Base-by-base conservation (phyloP, 2,329 filamentous ascomycete genomes). In the Hawksworthiomyces lignivorus region DNA sequence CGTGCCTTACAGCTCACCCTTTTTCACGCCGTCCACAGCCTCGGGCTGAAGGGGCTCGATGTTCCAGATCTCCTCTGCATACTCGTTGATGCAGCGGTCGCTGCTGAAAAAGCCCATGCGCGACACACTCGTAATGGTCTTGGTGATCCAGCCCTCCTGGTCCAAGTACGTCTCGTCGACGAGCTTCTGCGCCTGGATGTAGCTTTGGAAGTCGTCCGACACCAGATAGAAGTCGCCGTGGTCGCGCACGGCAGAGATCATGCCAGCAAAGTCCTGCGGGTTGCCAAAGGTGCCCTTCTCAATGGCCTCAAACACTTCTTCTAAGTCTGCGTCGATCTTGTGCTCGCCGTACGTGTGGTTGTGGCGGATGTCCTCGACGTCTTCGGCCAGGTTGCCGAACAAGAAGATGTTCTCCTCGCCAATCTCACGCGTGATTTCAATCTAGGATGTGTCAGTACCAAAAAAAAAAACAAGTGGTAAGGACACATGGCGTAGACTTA, bases 151-250 rank as follows among this genome's bases (percentile, higher is more conserved):
- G 55, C 86, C 83, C 46, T 96, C 88, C 61, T 90, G 85, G 65
- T 97, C 84, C 63, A 79, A 80, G 72, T 94, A 98, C 38, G 87
- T 82, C 65, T 90, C 82, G 56, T 98, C 92, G 24, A 98, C 89
- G 42, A 96, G 73, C 44, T 79, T 74, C 50, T 98, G 92, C 7
- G 92, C 95, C 63, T 90, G 80, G 54, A 94, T 71, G 68, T 98
- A 98, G 59, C 84, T 90, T 65, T 87, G 80, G 75, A 98, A 98
- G 63, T 98, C 92, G 58, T 98, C 92, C 29, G 87, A 95, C 36
- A 97, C 89, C 22, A 98, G 78, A 63, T 98, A 98, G 70, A 94
- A 97, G 62, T 98, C 92, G 29, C 92, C 89, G 51, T 97, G 92
- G 47, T 95, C 84, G 49, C 84, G 80, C 50, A 98, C 89, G 9